phyloP scores from a whole-genome alignment of 2,329 filamentous ascomycete genomes.

The Fusarium hainanense region DNA sequence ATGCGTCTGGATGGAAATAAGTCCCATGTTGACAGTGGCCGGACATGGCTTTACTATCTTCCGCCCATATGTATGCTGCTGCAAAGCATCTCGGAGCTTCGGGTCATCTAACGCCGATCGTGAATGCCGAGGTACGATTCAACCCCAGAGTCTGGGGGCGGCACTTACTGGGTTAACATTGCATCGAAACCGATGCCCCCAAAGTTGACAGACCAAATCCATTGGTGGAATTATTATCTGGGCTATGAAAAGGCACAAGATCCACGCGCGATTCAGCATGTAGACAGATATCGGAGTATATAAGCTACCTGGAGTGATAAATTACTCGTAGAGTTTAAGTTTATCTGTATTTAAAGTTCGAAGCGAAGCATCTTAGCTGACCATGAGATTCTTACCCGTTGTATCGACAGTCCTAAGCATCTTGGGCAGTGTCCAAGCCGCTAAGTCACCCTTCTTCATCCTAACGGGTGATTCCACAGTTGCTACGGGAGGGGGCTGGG shows the following conservation, averaged over 20 bases:
- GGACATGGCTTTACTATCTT: neutral
- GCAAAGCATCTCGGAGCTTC: neutral
- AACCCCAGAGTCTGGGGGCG: neutral
- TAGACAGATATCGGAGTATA: neutral
- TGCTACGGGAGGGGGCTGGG: constrained; percentile 9
- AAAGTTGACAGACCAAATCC: neutral
- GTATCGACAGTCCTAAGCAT: neutral
- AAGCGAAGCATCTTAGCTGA: neutral
- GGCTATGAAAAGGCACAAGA: neutral
- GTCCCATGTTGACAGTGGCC: neutral
- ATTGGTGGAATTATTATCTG: neutral
- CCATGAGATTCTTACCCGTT: neutral
- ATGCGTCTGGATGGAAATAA: neutral
- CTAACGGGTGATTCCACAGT: constrained; percentile 20
- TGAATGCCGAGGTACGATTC: neutral
- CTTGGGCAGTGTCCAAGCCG: neutral
- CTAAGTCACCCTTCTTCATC: constrained; percentile 14
- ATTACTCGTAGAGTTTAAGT: neutral
- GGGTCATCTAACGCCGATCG: neutral
- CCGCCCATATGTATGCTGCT: neutral
- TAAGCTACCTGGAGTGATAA: neutral
- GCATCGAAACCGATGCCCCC: neutral
- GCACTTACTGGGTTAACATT: neutral
- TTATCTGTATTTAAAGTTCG: accelerated
- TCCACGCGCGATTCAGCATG: neutral